Conservation (phyloP, 257 asterid species). For the Nicotiana otophora region DNA sequence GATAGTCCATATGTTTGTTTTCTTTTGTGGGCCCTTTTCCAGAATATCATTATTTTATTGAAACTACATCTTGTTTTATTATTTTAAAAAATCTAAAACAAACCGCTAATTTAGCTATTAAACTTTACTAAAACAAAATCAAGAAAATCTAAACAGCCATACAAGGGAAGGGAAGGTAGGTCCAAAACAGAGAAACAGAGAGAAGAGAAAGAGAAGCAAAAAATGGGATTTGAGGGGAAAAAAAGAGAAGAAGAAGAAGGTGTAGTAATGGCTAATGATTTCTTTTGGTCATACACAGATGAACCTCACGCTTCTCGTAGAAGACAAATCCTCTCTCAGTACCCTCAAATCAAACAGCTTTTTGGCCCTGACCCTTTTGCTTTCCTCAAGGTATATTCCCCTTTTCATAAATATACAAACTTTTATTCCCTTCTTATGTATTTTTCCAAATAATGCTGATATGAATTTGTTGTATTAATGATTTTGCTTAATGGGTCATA, state of each 20-base stretch:
- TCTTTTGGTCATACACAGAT: conserved; percentile 86
- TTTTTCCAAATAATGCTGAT: not conserved
- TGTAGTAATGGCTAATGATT: conserved; percentile 58
- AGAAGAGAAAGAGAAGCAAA: conserved; percentile 8
- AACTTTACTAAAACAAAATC: not conserved
- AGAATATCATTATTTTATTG: no score
- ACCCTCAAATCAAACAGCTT: conserved; percentile 73
- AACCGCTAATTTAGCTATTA: not conserved
- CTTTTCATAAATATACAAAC: not conserved
- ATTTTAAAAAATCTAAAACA: not conserved
- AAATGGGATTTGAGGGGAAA: conserved; percentile 44
- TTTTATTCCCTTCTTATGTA: not conserved
- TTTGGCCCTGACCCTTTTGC: conserved; percentile 74
- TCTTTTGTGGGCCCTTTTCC: no score
- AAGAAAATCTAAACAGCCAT: not conserved
- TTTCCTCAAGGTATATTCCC: conserved; percentile 46
- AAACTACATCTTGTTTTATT: no score
- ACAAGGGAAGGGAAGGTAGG: not conserved
- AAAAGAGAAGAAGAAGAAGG: conserved; percentile 44
- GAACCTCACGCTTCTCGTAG: conserved; percentile 93
- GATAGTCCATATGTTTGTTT: no score
- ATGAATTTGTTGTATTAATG: not conserved
- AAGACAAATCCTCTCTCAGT: conserved; percentile 69
- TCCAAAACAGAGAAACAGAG: not conserved
- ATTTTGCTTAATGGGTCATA: not conserved